These are phyloP conservation scores for Aspergillus conjunctus DNA, from an alignment of 495 filamentous ascomycete genomes.

Conservation along the genomic window DNA sequence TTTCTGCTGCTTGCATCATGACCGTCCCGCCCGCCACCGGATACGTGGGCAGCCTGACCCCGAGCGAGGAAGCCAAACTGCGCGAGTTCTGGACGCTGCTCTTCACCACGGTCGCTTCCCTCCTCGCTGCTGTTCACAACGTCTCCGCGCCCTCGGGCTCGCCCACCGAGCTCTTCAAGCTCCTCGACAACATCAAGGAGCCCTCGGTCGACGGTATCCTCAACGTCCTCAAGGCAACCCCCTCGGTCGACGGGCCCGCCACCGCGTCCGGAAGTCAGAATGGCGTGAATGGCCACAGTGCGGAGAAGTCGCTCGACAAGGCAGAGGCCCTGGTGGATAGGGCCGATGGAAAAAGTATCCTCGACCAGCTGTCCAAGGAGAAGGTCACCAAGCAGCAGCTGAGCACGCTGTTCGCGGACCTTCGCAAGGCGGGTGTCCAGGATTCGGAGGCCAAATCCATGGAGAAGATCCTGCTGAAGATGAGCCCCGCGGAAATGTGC, in stretches of 20 bases:
- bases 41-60: conserved; percentile 83
- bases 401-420: not conserved
- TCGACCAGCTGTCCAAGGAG: not conserved
- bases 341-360: not conserved
- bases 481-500: conserved; percentile 76
- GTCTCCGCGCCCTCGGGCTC: conserved; percentile 41
- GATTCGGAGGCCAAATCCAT: not conserved
- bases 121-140: conserved; percentile 62
- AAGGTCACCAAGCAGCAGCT: conserved; percentile 1
- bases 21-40: conserved; percentile 59
- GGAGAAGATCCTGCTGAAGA: conserved; percentile 21
- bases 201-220: conserved; percentile 41
- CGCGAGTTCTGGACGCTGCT: conserved; percentile 80
- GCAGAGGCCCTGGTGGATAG: conserved; percentile 75
- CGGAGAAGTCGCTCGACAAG: too few species aligned
- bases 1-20: conserved; percentile 44
- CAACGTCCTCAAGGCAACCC: not conserved
- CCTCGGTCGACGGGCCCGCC: too few species aligned
- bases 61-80: conserved; percentile 84
- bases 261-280: conserved; percentile 4
- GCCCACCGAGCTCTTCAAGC: conserved; percentile 8
- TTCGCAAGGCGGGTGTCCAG: not conserved
- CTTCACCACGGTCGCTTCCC: conserved; percentile 42
- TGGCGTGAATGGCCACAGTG: conserved; percentile 51
- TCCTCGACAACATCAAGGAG: conserved; percentile 56